phyloP scores from a whole-genome alignment of 441 rosid genomes.

The Croton setiger region DNA sequence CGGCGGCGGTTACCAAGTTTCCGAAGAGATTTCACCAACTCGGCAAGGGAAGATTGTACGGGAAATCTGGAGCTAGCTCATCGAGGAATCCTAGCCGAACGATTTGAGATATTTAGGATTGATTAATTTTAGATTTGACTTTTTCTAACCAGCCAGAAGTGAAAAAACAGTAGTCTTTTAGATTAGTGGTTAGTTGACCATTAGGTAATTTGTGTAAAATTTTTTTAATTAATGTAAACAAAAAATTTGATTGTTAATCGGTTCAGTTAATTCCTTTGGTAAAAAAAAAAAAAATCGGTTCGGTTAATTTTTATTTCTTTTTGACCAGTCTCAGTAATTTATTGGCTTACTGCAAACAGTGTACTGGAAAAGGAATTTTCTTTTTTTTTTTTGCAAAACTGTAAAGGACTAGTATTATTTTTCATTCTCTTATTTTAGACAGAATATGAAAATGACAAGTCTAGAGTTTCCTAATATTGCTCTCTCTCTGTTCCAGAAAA shows the following conservation, averaged over 20 bases:
- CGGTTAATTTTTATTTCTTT: too few relatives aligned
- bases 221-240: too few relatives aligned
- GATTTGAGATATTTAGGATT: slow-evolving; percentile 20
- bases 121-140: slow-evolving; percentile 17
- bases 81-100: slow-evolving; percentile 21
- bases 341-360: too few relatives aligned
- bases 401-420: too few relatives aligned
- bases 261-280: background rate
- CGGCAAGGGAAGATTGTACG: background rate
- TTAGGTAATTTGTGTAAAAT: background rate
- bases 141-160: slow-evolving; percentile 10
- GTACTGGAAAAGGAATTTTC: too few relatives aligned
- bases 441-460: too few relatives aligned
- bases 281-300: too few relatives aligned
- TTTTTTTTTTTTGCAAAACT: too few relatives aligned
- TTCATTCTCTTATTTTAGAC: too few relatives aligned
- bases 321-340: too few relatives aligned
- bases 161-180: background rate
- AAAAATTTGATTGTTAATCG: background rate
- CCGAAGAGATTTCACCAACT: background rate
- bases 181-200: slow-evolving; percentile 6
- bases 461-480: too few relatives aligned
- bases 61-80: slow-evolving; percentile 5
- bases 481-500: too few relatives aligned
- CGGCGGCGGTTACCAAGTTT: background rate